These are phyloP conservation scores for Leptosphaerulina australis DNA, from an alignment of 2,329 filamentous ascomycete species.

Conservation along the genomic window DNA sequence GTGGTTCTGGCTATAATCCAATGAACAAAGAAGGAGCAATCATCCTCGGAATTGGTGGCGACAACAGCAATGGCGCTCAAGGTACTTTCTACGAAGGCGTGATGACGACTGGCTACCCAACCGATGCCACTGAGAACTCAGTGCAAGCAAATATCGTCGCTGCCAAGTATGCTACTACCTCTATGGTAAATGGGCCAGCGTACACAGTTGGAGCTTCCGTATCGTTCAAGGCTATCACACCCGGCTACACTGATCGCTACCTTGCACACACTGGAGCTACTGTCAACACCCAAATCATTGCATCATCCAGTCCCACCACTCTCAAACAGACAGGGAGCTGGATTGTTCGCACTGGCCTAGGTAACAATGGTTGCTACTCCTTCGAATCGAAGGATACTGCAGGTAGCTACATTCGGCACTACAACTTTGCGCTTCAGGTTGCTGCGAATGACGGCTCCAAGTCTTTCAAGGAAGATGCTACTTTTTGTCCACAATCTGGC, in stretches of 20 bases:
- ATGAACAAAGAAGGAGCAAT: constrained; percentile 71
- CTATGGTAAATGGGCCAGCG: constrained; percentile 56
- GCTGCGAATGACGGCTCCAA: constrained; percentile 61
- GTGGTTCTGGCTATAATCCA: constrained; percentile 59
- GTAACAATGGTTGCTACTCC: constrained; percentile 63
- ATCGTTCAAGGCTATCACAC: constrained; percentile 62
- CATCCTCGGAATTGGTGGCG: constrained; percentile 72
- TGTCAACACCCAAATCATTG: constrained; percentile 62
- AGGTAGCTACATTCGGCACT: constrained; percentile 65
- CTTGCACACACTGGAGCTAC: constrained; percentile 59
- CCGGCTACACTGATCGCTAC: constrained; percentile 61
- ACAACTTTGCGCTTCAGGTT: constrained; percentile 58
- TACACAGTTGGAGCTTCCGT: constrained; percentile 58
- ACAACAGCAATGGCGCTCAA: constrained; percentile 65
- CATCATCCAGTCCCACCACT: constrained; percentile 56
- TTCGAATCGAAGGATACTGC: constrained; percentile 66
- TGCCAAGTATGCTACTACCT: constrained; percentile 59
- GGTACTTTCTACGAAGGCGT: constrained; percentile 71
- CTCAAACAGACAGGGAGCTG: constrained; percentile 63
- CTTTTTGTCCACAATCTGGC: constrained; percentile 63
- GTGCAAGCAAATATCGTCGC: constrained; percentile 67
- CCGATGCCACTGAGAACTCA: constrained; percentile 62
- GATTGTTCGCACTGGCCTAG: constrained; percentile 63
- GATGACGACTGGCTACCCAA: constrained; percentile 67
- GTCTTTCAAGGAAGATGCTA: constrained; percentile 65